Evolutionary conservation across 306 rosid genomes (phyloP), one percentile per base, ranked within the genome.

Genomic region (Hylodesmum podocarpum): DNA sequence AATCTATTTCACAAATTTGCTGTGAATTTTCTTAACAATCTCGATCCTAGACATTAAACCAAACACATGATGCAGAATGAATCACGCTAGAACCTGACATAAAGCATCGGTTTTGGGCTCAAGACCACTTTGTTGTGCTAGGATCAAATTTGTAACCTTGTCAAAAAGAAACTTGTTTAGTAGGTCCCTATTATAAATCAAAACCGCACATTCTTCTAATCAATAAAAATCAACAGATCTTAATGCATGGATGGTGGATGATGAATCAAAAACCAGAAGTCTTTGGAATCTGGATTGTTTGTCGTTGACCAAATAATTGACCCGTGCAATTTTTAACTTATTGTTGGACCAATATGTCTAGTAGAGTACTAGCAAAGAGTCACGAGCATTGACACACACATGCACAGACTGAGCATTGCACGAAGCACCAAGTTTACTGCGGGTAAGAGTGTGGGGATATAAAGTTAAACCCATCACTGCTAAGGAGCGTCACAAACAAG

Each of bases 361-460:
- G 36, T 8, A 43, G 19, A 71, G 40, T 25, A 34, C 22, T 9
- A 7, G 39, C 70, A 41, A 15, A 6, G 43, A 31, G 77, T 78
- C 77, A 57, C 84, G 78, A 27, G 84, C 50, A 31, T 43, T 53
- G 5, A 51, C 8, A 43, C 10, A 51, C 8, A 43, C 47, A 63
- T 3, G 6, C 51, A 19, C 62, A 44, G 53, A 80, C 51, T 44
- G 14, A 5, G 15, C 80, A 43, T 22, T 34, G 80, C 84, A 81
- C 84, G 11, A 75, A 75, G 66, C 84, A 81, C 80, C 1, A 81
- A 3, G 72, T 15, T 70, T 55, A 25, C 65, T 21, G 27, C 24
- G 6, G 14, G 44, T 68, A 54, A 61, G 79, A 64, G 76, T 80
- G 70, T 66, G 64, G 76, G 66, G 66, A 16, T 36, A 13, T 54